phyloP scores from a whole-genome alignment of 306 rosid genomes.

The Crataegus laevigata region DNA sequence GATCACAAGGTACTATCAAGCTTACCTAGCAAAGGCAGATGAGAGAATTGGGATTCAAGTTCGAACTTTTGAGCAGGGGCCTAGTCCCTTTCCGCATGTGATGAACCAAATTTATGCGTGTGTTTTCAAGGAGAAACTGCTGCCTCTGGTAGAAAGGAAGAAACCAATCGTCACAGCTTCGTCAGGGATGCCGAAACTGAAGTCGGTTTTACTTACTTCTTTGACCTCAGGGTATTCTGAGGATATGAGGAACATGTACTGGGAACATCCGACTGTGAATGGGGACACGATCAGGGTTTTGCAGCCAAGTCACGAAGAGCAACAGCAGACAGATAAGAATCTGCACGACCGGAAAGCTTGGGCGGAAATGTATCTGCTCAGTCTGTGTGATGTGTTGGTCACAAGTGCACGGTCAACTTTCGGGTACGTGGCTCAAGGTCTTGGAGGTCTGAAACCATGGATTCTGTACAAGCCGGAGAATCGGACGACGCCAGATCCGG shows the following conservation, averaged over 20 bases:
- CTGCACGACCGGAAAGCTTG: constrained; percentile 56
- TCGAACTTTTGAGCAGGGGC: constrained; percentile 44
- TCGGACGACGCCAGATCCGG: constrained; percentile 37
- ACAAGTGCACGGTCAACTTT: constrained; percentile 79
- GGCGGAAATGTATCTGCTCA: constrained; percentile 71
- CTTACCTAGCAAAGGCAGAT: constrained; percentile 48
- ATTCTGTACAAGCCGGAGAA: constrained; percentile 63
- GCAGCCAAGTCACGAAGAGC: constrained; percentile 72
- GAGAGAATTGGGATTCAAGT: constrained; percentile 67
- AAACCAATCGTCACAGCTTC: constrained; percentile 9
- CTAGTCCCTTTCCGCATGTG: constrained; percentile 54
- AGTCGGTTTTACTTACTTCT: constrained; percentile 58
- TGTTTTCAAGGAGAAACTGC: constrained; percentile 34
- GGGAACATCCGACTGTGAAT: constrained; percentile 61
- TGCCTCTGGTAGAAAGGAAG: constrained; percentile 39
- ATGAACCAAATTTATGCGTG: constrained; percentile 59
- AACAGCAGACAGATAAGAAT: constrained; percentile 54
- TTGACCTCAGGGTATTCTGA: constrained; percentile 56
- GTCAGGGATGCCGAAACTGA: constrained; percentile 28
- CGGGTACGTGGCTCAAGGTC: constrained; percentile 77
- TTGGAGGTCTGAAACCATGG: constrained; percentile 69
- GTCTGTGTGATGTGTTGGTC: constrained; percentile 48
- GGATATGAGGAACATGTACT: constrained; percentile 47
- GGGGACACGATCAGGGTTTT: constrained; percentile 53
- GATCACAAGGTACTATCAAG: constrained; percentile 48